Percentiles rank a stretch among this genome's conserved stretches.
These are phyloP conservation scores for Lactifluus echinatus DNA, from an alignment of 768 basidiomycete species.

Conservation along the genomic window DNA sequence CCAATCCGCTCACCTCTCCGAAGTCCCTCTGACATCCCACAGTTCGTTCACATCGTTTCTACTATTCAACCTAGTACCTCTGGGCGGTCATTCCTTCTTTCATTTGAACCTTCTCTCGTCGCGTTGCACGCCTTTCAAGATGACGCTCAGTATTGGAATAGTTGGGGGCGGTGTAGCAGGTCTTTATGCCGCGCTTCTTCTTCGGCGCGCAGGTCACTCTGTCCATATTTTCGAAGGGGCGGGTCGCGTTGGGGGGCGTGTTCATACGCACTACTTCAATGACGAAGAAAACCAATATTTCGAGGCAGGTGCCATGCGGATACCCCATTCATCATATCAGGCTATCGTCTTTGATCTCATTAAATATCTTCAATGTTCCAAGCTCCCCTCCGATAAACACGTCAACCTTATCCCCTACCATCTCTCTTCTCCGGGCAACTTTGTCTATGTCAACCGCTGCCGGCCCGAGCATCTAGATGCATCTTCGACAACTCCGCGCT, in stretches of 20 bases:
- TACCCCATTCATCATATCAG: constrained; percentile 18
- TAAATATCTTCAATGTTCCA: background rate
- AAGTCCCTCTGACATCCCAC: background rate
- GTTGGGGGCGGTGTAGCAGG: constrained; percentile 18
- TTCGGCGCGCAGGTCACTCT: constrained; percentile 8
- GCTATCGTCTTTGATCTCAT: constrained; percentile 14
- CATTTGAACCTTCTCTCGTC: background rate
- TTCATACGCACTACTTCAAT: constrained; percentile 18
- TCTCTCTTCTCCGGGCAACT: constrained; percentile 16
- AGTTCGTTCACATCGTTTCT: background rate
- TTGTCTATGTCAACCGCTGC: constrained; percentile 16
- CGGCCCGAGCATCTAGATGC: background rate
- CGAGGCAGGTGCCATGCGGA: constrained; percentile 22
- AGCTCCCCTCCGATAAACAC: constrained; percentile 9
- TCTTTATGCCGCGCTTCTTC: constrained; percentile 17
- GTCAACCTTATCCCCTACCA: constrained; percentile 17
- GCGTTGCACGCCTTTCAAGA: background rate
- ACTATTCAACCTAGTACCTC: background rate
- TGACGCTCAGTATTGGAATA: constrained; percentile 8
- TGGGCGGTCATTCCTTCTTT: background rate
- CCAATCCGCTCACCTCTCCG: background rate
- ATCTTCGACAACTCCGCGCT: constrained; percentile 6
- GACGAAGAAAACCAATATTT: constrained; percentile 19
- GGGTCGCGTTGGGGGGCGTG: constrained; percentile 17
- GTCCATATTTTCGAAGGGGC: constrained; percentile 18